These are phyloP conservation scores for Populus ilicifolia DNA, from an alignment of 345 rosid genomes.

Conservation along the genomic window DNA sequence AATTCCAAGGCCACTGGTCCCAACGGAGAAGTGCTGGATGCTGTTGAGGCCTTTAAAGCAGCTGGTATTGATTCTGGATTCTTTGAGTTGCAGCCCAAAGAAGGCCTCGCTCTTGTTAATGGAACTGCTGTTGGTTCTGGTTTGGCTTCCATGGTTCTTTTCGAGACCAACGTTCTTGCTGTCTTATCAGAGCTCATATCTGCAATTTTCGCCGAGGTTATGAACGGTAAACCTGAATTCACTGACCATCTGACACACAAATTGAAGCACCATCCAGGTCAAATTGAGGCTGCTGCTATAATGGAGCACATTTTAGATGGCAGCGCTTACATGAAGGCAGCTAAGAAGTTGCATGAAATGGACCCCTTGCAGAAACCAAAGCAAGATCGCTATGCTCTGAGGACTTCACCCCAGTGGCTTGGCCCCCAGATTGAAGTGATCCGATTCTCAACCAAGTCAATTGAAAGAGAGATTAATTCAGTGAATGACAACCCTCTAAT, in stretches of 20 bases:
- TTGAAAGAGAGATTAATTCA: slow-evolving; percentile 27
- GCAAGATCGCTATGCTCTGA: slow-evolving; percentile 23
- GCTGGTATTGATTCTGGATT: slow-evolving; percentile 20
- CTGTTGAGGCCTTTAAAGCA: slow-evolving; percentile 5
- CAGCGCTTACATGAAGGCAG: slow-evolving; percentile 19
- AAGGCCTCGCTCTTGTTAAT: slow-evolving; percentile 29
- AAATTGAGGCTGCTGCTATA: slow-evolving; percentile 30
- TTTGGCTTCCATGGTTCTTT: slow-evolving; percentile 23
- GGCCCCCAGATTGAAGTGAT: slow-evolving; percentile 27
- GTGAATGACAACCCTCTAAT: slow-evolving; percentile 24
- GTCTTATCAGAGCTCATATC: slow-evolving; percentile 19
- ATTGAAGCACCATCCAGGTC: slow-evolving; percentile 28
- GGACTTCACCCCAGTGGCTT: slow-evolving; percentile 24
- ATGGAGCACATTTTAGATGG: slow-evolving; percentile 28
- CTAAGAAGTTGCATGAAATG: slow-evolving; percentile 18
- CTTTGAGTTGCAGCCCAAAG: slow-evolving; percentile 29
- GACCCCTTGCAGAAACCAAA: slow-evolving; percentile 29
- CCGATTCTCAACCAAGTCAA: slow-evolving; percentile 22
- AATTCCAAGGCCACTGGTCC: slow-evolving; percentile 26
- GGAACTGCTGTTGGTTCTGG: slow-evolving; percentile 30
- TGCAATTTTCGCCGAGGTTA: slow-evolving; percentile 22
- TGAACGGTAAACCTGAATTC: slow-evolving; percentile 29
- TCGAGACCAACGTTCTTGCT: slow-evolving; percentile 22
- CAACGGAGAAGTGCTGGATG: slow-evolving; percentile 12
- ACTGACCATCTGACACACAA: slow-evolving; percentile 27